Percentiles rank a stretch among this genome's conserved stretches.
These are phyloP conservation scores for Xerocomellus dryophilus DNA, from an alignment of 768 basidiomycete species.

Conservation along the genomic window DNA sequence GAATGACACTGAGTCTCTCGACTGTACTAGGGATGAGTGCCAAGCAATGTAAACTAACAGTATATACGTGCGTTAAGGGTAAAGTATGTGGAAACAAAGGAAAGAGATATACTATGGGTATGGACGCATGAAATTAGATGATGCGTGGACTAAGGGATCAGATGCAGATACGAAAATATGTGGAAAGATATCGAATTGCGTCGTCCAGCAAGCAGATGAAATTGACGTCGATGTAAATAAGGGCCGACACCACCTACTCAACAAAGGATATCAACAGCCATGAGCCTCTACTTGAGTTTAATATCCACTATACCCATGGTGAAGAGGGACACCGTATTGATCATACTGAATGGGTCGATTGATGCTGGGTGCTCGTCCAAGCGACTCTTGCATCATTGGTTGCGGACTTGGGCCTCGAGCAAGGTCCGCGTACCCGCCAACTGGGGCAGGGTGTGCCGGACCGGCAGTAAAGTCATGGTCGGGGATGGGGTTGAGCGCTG, in stretches of 20 bases:
- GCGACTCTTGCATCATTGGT: constrained; percentile 47
- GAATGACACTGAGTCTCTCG: constrained; percentile 1
- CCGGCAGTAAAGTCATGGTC: constrained; percentile 79
- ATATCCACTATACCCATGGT: constrained; percentile 42
- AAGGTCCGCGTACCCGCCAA: constrained; percentile 81
- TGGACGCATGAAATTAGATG: constrained; percentile 13
- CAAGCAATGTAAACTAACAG: constrained; percentile 10
- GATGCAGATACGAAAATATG: background rate
- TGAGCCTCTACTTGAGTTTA: background rate
- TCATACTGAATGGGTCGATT: constrained; percentile 52
- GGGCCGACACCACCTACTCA: background rate
- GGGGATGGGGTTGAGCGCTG: constrained; percentile 46
- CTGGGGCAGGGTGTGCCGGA: constrained; percentile 52
- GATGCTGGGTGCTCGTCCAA: constrained; percentile 38
- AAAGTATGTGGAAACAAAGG: background rate
- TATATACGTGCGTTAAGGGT: background rate
- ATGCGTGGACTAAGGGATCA: background rate
- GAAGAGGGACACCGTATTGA: constrained; percentile 54
- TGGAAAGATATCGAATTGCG: constrained; percentile 13
- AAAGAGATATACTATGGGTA: constrained; percentile 18
- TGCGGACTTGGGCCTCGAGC: constrained; percentile 71
- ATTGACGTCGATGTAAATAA: constrained; percentile 4
- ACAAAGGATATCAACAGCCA: background rate
- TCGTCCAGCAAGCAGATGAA: constrained; percentile 33
- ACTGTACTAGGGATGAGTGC: constrained; percentile 3